These are phyloP conservation scores for Berberis vulgaris DNA, from an alignment of 164 flowering plant genomes.

Conservation along the genomic window DNA sequence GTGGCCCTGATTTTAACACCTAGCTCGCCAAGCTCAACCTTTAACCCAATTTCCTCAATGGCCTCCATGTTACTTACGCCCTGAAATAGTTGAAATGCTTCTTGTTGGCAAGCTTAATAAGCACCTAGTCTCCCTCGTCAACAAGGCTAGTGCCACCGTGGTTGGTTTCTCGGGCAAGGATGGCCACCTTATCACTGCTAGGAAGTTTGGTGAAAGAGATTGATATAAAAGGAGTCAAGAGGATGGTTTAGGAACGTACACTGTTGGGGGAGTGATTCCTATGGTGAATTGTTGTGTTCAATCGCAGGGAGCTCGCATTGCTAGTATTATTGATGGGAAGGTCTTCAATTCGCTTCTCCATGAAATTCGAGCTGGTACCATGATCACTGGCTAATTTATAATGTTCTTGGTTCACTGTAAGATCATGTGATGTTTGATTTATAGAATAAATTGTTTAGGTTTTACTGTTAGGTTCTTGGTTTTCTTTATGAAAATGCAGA, in stretches of 20 bases:
- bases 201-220: conserved; percentile 71
- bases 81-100: conserved; percentile 84
- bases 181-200: conserved; percentile 68
- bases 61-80: conserved; percentile 83
- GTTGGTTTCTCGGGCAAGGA: conserved; percentile 84
- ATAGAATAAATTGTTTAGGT: too few relatives aligned
- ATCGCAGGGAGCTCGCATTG: conserved; percentile 79
- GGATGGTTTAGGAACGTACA: conserved; percentile 66
- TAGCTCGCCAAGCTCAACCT: conserved; percentile 49
- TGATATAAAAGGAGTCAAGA: conserved; percentile 71
- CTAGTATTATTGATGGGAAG: conserved; percentile 88
- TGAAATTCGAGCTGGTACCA: conserved; percentile 87
- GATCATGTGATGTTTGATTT: too few relatives aligned
- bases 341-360: conserved; percentile 68
- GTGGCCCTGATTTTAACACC: conserved; percentile 80
- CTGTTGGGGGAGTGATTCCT: conserved; percentile 95
- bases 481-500: too few relatives aligned
- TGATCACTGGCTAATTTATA: conserved; percentile 63
- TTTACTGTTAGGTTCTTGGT: too few relatives aligned
- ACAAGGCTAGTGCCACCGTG: conserved; percentile 75
- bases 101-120: conserved; percentile 87
- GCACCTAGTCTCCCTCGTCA: conserved; percentile 65
- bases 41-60: conserved; percentile 57
- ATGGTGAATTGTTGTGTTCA: conserved; percentile 79
- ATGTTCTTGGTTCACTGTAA: too few relatives aligned